Evolutionary conservation across 2,329 filamentous ascomycete genomes (phyloP), one percentile per base, ranked within the genome.

Genomic region (Aquanectria penicillioides): DNA sequence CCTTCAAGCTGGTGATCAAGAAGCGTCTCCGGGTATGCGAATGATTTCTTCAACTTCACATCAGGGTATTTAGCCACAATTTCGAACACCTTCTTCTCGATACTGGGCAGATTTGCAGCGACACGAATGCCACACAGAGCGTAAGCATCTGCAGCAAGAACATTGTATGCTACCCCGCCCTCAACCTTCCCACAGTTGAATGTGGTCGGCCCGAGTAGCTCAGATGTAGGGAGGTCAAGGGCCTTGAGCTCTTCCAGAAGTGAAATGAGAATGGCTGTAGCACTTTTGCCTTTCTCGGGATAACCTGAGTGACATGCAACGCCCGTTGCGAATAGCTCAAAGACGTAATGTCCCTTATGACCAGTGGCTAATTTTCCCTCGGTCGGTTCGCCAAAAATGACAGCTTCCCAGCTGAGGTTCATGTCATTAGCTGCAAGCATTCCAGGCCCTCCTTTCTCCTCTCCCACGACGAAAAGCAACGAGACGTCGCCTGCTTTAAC

Each of bases 351-450:
- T 7, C 90, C 90, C 72, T 93, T 93, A 75, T 93, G 90, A 8
- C 90, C 90, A 12, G 84, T 80, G 0, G 88, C 89, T 5, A 93
- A 83, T 68, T 89, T 90, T 33, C 83, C 79, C 64, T 92, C 89
- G 0, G 90, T 93, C 1, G 90, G 90, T 69, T 93, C 90, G 12
- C 89, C 90, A 69, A 93, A 93, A 64, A 88, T 86, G 58, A 89
- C 81, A 6, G 87, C 82, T 43, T 88, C 83, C 80, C 87, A 89
- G 15, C 54, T 70, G 65, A 82, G 61, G 48, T 78, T 73, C 36
- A 86, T 71, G 5, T 77, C 71, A 68, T 87, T 79, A 2, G 74
- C 77, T 18, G 70, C 72, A 26, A 60, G 43, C 90, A 93, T 93
- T 6, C 90, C 90, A 41, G 85, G 83, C 4, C 90, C 90, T 33